Evolutionary conservation across 371 early-diverging fungal genomes (phyloP), one percentile per base, ranked within the genome.

Genomic region (Apophysomyces trapeziformis): DNA sequence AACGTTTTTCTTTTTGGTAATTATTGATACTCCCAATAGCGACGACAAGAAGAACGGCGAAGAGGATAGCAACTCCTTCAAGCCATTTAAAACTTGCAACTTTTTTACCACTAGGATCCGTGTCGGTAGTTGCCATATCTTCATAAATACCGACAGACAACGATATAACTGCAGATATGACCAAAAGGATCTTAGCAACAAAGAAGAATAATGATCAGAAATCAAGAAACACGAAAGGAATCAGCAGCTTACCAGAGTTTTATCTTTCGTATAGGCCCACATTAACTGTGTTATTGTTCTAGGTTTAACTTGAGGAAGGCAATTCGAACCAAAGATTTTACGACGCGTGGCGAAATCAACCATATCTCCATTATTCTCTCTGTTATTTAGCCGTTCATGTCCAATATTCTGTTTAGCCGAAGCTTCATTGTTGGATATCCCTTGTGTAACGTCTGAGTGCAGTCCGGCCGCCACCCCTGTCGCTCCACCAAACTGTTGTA

Each of bases 81-180:
- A 90, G 88, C 92, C 92, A 92, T 18, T 85, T 79, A 56, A 89
- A 81, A 50, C 87, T 84, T 7, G 85, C 77, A 18, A 76, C 69
- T 13, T 74, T 66, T 44, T 68, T 67, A 2, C 71, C 73, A 38
- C 68, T 37, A n/a, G 68, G 66, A 16, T 75, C 73, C 7, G 76
- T 72, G 62, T 83, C 85, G 8, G 69, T 58, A 13, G 75, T 67
- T 7, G 82, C 79, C 21, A 84, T 77, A 63, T 93, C 93, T 73
- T 95, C 90, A 71, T 94, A 96, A 38, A 97, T 74, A 14, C 97
- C 97, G 14, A 95, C 84, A 32, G 74, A 93, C 7, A 97, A 82
- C 3, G 96, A 94, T 14, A 96, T 87, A 12, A 94, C 65, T 7
- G 97, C 94, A 12, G 96, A 94, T 46, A 92, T 74, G 11, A 87